Evolutionary conservation across 2,329 filamentous ascomycete species (phyloP).

Genomic region (Cercospora brassicicola): DNA sequence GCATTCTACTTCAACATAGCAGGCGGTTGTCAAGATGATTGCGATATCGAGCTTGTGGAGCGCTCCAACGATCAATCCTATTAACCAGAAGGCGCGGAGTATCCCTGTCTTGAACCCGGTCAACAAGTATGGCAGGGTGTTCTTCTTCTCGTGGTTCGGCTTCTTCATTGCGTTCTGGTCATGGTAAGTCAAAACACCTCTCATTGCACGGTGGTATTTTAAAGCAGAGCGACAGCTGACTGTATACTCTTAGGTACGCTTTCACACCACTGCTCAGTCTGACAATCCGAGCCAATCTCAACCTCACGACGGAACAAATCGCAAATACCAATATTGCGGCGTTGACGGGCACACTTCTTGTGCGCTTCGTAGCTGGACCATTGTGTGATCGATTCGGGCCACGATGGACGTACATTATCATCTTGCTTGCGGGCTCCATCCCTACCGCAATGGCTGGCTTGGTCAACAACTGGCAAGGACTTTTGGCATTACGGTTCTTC

Average conservation of each 20-base stretch:
- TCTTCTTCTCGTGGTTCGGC: slow-evolving; percentile 84
- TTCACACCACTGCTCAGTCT: slow-evolving; percentile 78
- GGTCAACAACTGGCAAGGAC: slow-evolving; percentile 63
- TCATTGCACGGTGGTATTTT: no score
- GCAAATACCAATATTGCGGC: slow-evolving; percentile 90
- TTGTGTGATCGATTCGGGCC: slow-evolving; percentile 80
- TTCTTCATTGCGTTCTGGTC: slow-evolving; percentile 87
- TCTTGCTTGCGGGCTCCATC: slow-evolving; percentile 71
- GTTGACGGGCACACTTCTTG: slow-evolving; percentile 69
- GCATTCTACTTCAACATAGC: neutral
- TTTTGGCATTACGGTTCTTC: slow-evolving; percentile 73
- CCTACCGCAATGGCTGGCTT: slow-evolving; percentile 82
- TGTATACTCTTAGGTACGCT: no score
- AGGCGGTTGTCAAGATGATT: slow-evolving; percentile 4
- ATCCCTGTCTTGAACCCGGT: slow-evolving; percentile 77
- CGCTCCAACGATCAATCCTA: slow-evolving; percentile 74
- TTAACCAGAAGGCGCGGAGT: slow-evolving; percentile 77
- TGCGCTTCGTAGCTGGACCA: slow-evolving; percentile 75
- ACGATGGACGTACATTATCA: slow-evolving; percentile 71
- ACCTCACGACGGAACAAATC: slow-evolving; percentile 68
- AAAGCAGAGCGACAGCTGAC: no score
- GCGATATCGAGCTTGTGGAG: slow-evolving; percentile 40
- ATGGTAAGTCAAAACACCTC: no score
- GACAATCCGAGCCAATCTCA: slow-evolving; percentile 76
- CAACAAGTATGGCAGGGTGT: slow-evolving; percentile 78